Base-by-base conservation (phyloP, 2,329 filamentous ascomycete species). In the Hortaea sp. region DNA sequence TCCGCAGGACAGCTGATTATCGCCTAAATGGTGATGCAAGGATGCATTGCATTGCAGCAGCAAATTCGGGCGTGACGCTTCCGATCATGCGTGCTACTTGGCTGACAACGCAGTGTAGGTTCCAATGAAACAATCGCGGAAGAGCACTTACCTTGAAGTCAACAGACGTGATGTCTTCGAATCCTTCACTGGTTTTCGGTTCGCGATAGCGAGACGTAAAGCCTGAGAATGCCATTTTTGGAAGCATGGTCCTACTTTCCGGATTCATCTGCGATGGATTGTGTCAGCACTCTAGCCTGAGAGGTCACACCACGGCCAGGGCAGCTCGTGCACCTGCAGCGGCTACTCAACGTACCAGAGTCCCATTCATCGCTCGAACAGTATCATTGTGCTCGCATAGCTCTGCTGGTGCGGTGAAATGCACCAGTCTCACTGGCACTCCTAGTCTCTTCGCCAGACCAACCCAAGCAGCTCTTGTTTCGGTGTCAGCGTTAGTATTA, bases 401-500 rank as follows among this genome's bases (percentile, higher is more conserved):
- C 39, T 77, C 74, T 28, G 80, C 65, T 1, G 81, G 73, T 9
- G 88, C 84, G 43, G 82, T 84, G 69, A 98, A 92, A 66, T 85
- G 84, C 7, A 97, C 73, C 60, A 90, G 94, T 41, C 90, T 84
- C 56, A 95, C 84, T 2, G 85, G 83, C 2, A 94, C 73, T 4
- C 77, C 71, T 58, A 79, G 69, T 57, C 83, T 82, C 53, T 74
- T 76, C 12, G 88, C 88, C 29, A 97, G 67, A 28, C 78, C 70
- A 30, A 87, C 67, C 90, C 90, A 97, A 49, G 85, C 69, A n/a
- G 76, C 75, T 53, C 92, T 77, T 27, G 83, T 87, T 44, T 86
- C 83, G 7, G 73, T 64, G 66, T 94, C 85, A 29, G 89, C 79
- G 63, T 98, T 98, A n/a, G 92, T 97, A 64, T 95, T 97, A 66